Evolutionary conservation across 306 rosid genomes (phyloP).

Genomic region (Crotalaria pallida): DNA sequence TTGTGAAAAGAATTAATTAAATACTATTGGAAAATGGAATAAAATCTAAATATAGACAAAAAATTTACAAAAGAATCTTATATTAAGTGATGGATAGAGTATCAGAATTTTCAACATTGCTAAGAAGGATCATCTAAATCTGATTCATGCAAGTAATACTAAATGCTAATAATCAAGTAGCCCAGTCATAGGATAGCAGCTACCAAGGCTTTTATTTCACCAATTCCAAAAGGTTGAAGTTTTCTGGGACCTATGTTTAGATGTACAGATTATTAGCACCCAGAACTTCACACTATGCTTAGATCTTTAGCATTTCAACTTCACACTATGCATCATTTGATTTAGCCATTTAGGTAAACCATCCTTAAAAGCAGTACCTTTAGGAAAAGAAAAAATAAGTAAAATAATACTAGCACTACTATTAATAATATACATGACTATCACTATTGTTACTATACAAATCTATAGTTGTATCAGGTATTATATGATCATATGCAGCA

Average conservation of each 20-base stretch:
- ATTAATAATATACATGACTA: neutral
- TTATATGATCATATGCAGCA: constrained; percentile 3
- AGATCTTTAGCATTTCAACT: too few relatives aligned
- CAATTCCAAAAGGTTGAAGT: neutral
- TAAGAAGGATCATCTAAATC: neutral
- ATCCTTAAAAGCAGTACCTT: neutral
- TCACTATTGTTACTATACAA: neutral
- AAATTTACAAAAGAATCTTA: too few relatives aligned
- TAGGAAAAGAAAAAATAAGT: neutral
- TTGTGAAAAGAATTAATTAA: too few relatives aligned
- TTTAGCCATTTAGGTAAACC: neutral
- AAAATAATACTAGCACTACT: neutral
- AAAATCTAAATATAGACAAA: too few relatives aligned
- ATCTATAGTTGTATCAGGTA: neutral
- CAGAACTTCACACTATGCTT: neutral
- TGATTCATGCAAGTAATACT: neutral
- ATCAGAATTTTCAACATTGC: too few relatives aligned
- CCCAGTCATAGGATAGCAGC: neutral
- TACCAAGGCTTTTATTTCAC: neutral
- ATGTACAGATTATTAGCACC: neutral
- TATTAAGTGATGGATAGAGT: too few relatives aligned
- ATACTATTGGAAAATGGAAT: too few relatives aligned
- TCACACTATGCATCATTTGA: constrained; percentile 1
- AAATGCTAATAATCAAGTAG: neutral
- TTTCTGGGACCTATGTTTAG: neutral